Percentiles rank a stretch among this genome's conserved stretches.
These are phyloP conservation scores for Salvia rosmarinus DNA, from an alignment of 257 asterid species.

Conservation along the genomic window DNA sequence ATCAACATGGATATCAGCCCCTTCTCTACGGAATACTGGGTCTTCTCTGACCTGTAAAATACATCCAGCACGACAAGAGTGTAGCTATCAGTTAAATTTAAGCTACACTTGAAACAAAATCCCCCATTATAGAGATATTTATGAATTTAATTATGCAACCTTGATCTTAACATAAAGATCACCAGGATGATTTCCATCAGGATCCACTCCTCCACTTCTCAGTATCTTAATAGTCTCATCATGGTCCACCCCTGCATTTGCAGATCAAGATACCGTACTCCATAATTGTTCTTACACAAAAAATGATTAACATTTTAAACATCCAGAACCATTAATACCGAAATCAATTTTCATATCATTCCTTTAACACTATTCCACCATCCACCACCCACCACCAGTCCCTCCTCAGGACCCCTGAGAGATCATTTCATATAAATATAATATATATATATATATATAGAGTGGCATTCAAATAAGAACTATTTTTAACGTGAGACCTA, in stretches of 20 bases:
- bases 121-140: neutral
- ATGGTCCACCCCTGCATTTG: conserved; percentile 76
- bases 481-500: no score
- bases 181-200: conserved; percentile 84
- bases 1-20: conserved; percentile 89
- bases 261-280: conserved; percentile 40
- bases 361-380: neutral
- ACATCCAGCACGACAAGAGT: conserved; percentile 19
- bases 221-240: conserved; percentile 68
- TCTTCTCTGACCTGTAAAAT: conserved; percentile 83
- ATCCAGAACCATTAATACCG: conserved; percentile 18
- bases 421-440: neutral
- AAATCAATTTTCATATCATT: conserved; percentile 36
- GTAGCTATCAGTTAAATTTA: conserved; percentile 11
- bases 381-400: neutral
- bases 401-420: neutral
- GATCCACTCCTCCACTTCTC: conserved; percentile 90
- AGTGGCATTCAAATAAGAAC: no score
- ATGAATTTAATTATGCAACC: conserved; percentile 49
- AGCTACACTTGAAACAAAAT: conserved; percentile 8
- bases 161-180: conserved; percentile 75
- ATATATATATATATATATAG: neutral
- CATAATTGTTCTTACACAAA: neutral
- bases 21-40: conserved; percentile 94
- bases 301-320: neutral